A percentile compares a stretch with the other conserved stretches of the same genome.
Evolutionary conservation across 805 yeast genomes (phyloP).

Genomic region (Diddensiella santjacobensis): DNA sequence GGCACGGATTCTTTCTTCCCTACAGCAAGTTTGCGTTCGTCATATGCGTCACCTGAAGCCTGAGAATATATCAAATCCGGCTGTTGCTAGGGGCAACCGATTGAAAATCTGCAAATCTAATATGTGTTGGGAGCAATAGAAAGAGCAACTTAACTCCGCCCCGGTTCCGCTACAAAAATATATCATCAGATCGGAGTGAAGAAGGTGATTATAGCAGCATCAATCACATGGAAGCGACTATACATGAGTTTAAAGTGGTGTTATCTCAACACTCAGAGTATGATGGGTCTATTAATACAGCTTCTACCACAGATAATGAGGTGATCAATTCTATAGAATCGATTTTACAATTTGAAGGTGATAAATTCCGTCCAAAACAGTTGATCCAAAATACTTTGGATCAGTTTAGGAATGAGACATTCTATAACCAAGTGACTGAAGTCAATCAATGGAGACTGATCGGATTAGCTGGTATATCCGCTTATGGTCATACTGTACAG

Average conservation of each 20-base stretch:
- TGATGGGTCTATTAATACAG: neutral
- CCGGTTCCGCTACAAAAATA: no score
- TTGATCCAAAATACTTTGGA: neutral
- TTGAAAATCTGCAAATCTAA: neutral
- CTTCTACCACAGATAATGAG: neutral
- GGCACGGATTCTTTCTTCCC: neutral
- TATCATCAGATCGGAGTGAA: no score
- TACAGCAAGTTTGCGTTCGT: neutral
- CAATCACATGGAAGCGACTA: neutral
- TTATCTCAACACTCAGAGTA: neutral
- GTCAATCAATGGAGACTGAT: conserved; percentile 29
- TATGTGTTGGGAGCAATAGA: no score
- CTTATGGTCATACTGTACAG: conserved; percentile 37
- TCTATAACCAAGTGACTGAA: neutral
- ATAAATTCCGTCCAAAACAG: neutral
- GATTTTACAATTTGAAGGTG: neutral
- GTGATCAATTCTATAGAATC: neutral
- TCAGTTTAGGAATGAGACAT: neutral
- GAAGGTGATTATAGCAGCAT: no score
- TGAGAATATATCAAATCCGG: no score
- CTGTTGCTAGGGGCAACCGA: neutral
- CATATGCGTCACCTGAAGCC: neutral
- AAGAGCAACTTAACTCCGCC: no score
- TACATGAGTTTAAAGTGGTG: neutral
- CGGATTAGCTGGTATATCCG: conserved; percentile 33